Evolutionary conservation across 257 asterid species (phyloP).

Genomic region (Ocimum tenuiflorum): DNA sequence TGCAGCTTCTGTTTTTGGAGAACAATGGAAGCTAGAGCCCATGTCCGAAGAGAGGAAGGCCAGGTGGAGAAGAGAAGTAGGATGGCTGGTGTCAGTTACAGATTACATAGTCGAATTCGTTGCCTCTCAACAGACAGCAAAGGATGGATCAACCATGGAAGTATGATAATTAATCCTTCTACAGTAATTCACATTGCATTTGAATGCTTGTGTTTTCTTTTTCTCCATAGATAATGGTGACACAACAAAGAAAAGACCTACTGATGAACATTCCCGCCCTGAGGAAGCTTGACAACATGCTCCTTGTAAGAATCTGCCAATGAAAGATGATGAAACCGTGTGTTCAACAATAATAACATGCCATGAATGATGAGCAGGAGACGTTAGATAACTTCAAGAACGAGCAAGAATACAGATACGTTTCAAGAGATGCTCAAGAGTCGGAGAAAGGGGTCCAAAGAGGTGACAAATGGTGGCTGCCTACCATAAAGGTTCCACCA

Average conservation of each 20-base stretch:
- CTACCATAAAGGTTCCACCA: constrained; percentile 70
- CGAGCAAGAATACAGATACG: constrained; percentile 61
- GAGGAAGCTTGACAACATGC: constrained; percentile 76
- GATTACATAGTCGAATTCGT: constrained; percentile 80
- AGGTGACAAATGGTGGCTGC: constrained; percentile 85
- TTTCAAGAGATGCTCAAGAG: constrained; percentile 58
- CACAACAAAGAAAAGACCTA: constrained; percentile 69
- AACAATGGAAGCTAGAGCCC: constrained; percentile 69
- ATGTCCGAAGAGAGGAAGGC: constrained; percentile 66
- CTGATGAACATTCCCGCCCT: constrained; percentile 64
- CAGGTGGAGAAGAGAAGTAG: constrained; percentile 74
- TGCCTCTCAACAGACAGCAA: constrained; percentile 60
- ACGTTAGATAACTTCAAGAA: constrained; percentile 51
- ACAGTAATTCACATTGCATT: no score
- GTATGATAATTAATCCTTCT: constrained; percentile 17
- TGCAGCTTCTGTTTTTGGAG: constrained; percentile 89
- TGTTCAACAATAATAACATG: background rate
- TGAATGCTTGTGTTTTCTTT: no score
- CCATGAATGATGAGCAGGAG: constrained; percentile 28
- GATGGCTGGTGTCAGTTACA: constrained; percentile 79
- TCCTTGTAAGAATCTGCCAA: constrained; percentile 43
- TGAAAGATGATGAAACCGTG: background rate
- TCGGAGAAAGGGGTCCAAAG: constrained; percentile 59
- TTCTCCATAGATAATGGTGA: constrained; percentile 57
- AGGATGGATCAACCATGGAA: constrained; percentile 80